Conservation (phyloP, 2,329 filamentous ascomycete species). For the Emmonsiellopsis sp. region DNA sequence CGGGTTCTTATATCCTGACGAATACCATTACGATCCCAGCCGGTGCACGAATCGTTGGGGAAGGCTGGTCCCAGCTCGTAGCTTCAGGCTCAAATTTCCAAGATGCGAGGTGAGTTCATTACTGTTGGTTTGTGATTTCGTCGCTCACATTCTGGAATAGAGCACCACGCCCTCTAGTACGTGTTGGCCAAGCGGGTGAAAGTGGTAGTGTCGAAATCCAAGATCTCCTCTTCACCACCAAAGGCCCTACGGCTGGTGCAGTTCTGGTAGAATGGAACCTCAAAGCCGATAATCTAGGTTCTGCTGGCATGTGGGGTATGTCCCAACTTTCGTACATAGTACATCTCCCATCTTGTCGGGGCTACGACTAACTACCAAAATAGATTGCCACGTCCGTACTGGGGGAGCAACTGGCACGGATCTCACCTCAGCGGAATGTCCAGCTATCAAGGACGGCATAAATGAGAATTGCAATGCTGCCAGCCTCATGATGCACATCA, state of each 20-base stretch:
- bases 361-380: background rate
- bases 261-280: conserved; percentile 3
- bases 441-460: background rate
- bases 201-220: conserved; percentile 1
- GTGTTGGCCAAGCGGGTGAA: background rate
- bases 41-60: conserved; percentile 1
- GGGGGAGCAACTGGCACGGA: conserved; percentile 2
- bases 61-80: conserved; percentile 2
- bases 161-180: background rate
- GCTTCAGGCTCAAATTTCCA: conserved; percentile 1
- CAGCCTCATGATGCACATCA: conserved; percentile 52
- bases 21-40: conserved; percentile 2
- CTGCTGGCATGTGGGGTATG: conserved; percentile 4
- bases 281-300: background rate
- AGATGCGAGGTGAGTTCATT: background rate
- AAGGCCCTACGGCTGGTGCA: background rate
- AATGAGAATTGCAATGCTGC: conserved; percentile 13
- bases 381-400: conserved; percentile 3
- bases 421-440: conserved; percentile 2
- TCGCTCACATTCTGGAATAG: background rate
- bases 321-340: background rate
- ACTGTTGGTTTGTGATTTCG: background rate
- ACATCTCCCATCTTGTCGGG: background rate
- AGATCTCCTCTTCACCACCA: conserved; percentile 2
- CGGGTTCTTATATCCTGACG: conserved; percentile 2